Evolutionary conservation across 352 stramenopile genomes (phyloP).

Genomic region (Lagenidium sp.): DNA sequence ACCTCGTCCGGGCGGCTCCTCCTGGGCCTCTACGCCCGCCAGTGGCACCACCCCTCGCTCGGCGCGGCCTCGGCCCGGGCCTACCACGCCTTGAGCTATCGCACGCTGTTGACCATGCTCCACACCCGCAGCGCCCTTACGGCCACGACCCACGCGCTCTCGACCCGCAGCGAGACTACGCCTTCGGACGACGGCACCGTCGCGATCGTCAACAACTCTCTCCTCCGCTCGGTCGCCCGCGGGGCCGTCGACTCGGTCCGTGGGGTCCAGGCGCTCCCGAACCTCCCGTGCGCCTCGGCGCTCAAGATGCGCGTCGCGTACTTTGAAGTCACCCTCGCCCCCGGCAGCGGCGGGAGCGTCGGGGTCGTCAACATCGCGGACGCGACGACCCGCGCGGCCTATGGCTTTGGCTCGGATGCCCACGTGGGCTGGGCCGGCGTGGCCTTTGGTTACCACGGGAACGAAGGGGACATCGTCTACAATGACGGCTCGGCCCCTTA

Average conservation of each 20-base stretch:
- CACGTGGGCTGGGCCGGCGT: constrained; percentile 78
- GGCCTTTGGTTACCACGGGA: constrained; percentile 80
- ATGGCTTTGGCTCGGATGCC: constrained; percentile 75
- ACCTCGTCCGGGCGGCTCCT: constrained; percentile 30
- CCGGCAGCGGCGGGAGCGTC: constrained; percentile 69
- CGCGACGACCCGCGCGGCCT: constrained; percentile 33
- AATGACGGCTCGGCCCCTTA: constrained; percentile 63
- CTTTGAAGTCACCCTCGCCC: constrained; percentile 71
- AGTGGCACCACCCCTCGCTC: constrained; percentile 25
- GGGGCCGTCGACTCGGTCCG: constrained; percentile 69
- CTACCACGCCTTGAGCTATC: constrained; percentile 24
- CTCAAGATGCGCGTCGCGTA: constrained; percentile 52
- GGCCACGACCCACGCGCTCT: constrained; percentile 31
- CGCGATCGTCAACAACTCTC: constrained; percentile 72
- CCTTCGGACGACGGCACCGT: constrained; percentile 25
- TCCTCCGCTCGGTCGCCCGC: constrained; percentile 66
- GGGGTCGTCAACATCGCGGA: constrained; percentile 64
- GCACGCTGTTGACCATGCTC: constrained; percentile 25
- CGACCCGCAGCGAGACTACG: constrained; percentile 48
- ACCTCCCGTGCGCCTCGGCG: constrained; percentile 44
- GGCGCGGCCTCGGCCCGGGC: constrained; percentile 21
- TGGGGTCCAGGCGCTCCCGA: constrained; percentile 29
- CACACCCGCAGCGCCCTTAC: constrained; percentile 14
- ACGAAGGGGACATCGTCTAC: constrained; percentile 80
- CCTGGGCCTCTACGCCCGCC: constrained; percentile 44